These are phyloP conservation scores for Alternaria sp. DNA, from an alignment of 2,329 filamentous ascomycete species.

Conservation along the genomic window DNA sequence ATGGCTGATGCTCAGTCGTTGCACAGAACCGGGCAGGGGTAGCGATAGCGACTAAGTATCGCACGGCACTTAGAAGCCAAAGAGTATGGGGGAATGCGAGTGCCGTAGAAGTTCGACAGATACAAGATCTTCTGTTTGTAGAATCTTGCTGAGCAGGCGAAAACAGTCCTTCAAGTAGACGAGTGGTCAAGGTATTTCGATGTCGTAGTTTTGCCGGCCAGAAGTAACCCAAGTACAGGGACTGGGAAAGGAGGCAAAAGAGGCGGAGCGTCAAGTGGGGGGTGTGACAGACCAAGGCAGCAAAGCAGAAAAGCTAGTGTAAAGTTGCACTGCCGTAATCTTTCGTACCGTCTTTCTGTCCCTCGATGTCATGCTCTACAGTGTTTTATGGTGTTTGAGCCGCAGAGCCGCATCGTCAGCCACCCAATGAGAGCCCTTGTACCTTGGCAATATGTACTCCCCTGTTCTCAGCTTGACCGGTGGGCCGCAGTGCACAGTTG, in stretches of 20 bases:
- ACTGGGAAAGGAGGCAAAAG: slow-evolving; percentile 24
- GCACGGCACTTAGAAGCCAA: background rate
- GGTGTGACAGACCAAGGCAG: slow-evolving; percentile 28
- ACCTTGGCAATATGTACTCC: slow-evolving; percentile 8
- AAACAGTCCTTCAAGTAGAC: background rate
- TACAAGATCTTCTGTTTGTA: background rate
- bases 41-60: background rate
- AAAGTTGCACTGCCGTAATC: slow-evolving; percentile 38
- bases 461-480: slow-evolving; percentile 36
- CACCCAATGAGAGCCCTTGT: slow-evolving; percentile 19
- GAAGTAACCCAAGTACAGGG: slow-evolving; percentile 15
- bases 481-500: slow-evolving; percentile 27
- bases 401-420: slow-evolving; percentile 45
- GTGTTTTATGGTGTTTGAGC: slow-evolving; percentile 38
- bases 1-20: slow-evolving; percentile 10
- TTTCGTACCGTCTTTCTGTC: slow-evolving; percentile 27
- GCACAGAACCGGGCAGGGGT: background rate
- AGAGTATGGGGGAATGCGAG: background rate
- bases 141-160: slow-evolving; percentile 1
- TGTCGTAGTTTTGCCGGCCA: slow-evolving; percentile 1
- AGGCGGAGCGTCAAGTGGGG: slow-evolving; percentile 33
- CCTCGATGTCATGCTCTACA: slow-evolving; percentile 25
- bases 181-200: background rate
- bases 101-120: slow-evolving; percentile 3
- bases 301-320: slow-evolving; percentile 22